These are phyloP conservation scores for Camellia oleifera DNA, from an alignment of 179 eudicot species.

Conservation along the genomic window DNA sequence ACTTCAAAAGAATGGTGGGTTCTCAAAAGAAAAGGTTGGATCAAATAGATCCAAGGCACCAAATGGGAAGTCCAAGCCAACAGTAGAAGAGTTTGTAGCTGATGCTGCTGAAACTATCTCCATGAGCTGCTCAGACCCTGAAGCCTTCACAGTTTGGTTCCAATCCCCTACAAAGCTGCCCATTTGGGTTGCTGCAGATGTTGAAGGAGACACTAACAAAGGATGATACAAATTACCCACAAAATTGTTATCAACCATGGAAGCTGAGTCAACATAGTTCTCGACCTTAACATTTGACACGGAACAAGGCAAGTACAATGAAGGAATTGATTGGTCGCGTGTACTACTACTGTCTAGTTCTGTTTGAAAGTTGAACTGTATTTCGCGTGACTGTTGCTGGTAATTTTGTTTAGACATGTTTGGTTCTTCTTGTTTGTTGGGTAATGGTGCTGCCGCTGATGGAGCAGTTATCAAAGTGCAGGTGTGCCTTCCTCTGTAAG, in stretches of 20 bases:
- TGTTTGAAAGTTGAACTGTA: conserved; percentile 20
- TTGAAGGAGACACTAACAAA: conserved; percentile 20
- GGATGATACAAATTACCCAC: conserved; percentile 19
- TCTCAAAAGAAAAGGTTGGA: not conserved
- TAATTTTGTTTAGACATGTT: not conserved
- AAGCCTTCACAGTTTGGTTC: conserved; percentile 18
- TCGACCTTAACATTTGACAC: not conserved
- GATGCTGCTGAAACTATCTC: conserved; percentile 39
- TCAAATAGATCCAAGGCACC: conserved; percentile 16
- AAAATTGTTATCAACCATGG: conserved; percentile 3
- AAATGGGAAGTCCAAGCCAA: conserved; percentile 25
- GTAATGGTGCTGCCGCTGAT: conserved; percentile 3
- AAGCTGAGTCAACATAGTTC: not conserved
- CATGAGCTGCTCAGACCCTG: conserved; percentile 27
- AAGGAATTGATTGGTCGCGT: not conserved
- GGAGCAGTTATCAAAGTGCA: conserved; percentile 25
- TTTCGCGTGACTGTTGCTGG: conserved; percentile 3
- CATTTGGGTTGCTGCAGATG: conserved; percentile 23
- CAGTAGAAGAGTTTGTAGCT: conserved; percentile 33
- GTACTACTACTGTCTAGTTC: conserved; percentile 9
- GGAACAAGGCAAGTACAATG: conserved; percentile 25
- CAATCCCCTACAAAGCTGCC: conserved; percentile 14
- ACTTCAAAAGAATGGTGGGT: too few relatives aligned
- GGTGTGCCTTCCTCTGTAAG: conserved; percentile 61
- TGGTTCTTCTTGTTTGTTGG: conserved; percentile 4